Evolutionary conservation across 2,329 filamentous ascomycete genomes (phyloP).

Genomic region (Fusarium sp.): DNA sequence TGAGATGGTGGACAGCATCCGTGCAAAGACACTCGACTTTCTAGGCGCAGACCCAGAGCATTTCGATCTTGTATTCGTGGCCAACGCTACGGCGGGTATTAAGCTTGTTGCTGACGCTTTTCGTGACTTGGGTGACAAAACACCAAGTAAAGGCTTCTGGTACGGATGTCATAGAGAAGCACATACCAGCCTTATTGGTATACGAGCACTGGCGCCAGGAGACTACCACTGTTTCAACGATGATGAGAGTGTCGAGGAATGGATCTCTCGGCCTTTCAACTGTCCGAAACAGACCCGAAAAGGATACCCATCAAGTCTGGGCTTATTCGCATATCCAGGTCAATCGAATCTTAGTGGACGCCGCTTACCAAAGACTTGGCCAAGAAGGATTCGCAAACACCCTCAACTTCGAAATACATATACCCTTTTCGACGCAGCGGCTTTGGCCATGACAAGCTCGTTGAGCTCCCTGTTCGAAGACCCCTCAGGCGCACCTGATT

Average conservation of each 20-base stretch:
- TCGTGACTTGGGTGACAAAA: constrained; percentile 62
- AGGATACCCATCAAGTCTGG: constrained; percentile 39
- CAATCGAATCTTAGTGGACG: constrained; percentile 78
- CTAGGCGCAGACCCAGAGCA: constrained; percentile 68
- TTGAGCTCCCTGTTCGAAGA: constrained; percentile 64
- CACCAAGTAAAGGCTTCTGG: constrained; percentile 59
- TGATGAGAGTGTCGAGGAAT: constrained; percentile 63
- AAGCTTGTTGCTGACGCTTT: constrained; percentile 70
- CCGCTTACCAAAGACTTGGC: constrained; percentile 69
- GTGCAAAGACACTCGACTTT: constrained; percentile 65
- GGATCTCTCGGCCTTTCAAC: constrained; percentile 49
- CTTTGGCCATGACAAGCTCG: constrained; percentile 70
- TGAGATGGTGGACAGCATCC: constrained; percentile 66
- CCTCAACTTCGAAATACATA: constrained; percentile 50
- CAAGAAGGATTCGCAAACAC: constrained; percentile 50
- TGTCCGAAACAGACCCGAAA: constrained; percentile 20
- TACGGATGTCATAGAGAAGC: constrained; percentile 71
- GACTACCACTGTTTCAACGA: constrained; percentile 68
- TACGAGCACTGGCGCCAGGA: constrained; percentile 70
- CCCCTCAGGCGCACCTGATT: constrained; percentile 65
- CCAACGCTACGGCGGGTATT: constrained; percentile 71
- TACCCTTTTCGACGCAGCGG: constrained; percentile 71
- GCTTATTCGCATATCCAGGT: constrained; percentile 72
- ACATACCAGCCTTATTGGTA: constrained; percentile 74
- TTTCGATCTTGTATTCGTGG: constrained; percentile 71